These are phyloP conservation scores for Delphinella strobiligena DNA, from an alignment of 2,329 filamentous ascomycete species.

Conservation along the genomic window DNA sequence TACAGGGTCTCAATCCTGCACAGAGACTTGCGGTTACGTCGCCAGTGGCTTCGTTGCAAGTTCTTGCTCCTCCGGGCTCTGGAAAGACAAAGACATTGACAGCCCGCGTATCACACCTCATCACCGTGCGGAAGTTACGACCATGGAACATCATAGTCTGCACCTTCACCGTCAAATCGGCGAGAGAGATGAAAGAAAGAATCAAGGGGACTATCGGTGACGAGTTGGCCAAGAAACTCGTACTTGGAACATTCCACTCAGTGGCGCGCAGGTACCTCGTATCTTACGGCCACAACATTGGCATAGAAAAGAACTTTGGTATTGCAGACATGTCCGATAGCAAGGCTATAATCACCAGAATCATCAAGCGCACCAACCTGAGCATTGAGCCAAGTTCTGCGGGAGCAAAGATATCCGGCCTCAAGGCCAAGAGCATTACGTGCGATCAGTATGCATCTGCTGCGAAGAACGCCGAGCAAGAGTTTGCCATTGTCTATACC, in stretches of 20 bases:
- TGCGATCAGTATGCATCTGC: conserved; percentile 30
- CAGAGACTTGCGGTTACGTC: conserved; percentile 55
- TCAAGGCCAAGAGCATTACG: conserved; percentile 45
- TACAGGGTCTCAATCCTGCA: conserved; percentile 51
- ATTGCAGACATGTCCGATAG: conserved; percentile 82
- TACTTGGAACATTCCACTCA: conserved; percentile 91
- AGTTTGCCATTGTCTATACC: conserved; percentile 54
- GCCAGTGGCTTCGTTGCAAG: conserved; percentile 45
- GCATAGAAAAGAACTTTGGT: conserved; percentile 69
- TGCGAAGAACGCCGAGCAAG: conserved; percentile 39
- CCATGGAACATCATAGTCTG: conserved; percentile 88
- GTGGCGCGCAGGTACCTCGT: conserved; percentile 77
- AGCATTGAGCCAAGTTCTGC: conserved; percentile 58
- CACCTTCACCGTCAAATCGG: conserved; percentile 94
- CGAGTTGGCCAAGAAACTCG: conserved; percentile 60
- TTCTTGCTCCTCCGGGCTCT: conserved; percentile 52
- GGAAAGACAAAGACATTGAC: conserved; percentile 96
- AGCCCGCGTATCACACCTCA: conserved; percentile 79
- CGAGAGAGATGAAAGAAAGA: conserved; percentile 82
- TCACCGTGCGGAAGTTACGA: conserved; percentile 57
- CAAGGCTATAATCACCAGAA: conserved; percentile 65
- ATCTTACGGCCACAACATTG: conserved; percentile 74
- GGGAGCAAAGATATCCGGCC: conserved; percentile 59
- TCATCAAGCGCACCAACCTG: conserved; percentile 55
- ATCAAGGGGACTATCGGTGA: conserved; percentile 72